Evolutionary conservation across 1,139 yeast species (phyloP), one percentile per base, ranked within the genome.

Genomic region (Zygoascus sp.): DNA sequence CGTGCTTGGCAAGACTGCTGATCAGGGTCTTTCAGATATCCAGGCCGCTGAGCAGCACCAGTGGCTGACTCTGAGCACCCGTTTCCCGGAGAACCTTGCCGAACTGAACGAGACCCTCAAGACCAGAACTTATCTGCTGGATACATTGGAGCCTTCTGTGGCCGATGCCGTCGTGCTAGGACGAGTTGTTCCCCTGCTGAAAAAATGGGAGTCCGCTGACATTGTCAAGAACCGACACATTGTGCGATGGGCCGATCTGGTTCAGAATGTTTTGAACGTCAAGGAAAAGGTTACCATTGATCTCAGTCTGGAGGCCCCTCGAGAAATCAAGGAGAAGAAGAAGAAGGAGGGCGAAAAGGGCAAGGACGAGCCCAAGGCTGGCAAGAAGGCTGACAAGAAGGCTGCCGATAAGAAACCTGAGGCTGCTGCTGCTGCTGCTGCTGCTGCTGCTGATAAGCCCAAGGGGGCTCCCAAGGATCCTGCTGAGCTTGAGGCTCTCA

Each of bases 241-340:
- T 53, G 71, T 88, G 54, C 83, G 97, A 76, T 92, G 97, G 97
- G 78, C 79, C 20, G 96, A 89, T 61, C 77, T 86, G 59, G 70
- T 92, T 53, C 97, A 92, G 72, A 79, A 81, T 63, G 67, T 75
- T 51, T 52, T 67, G 38, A 54, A 80, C 37, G 74, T 83, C 40
- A 78, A 83, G 47, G 77, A 72, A 46, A 74, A 77, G 62, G 61
- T 90, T 51, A 64, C 61, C 44, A 65, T 89, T 50, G 79, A 86
- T 63, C 70, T 70, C 58, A 77, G 79, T 55, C 72, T 79, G 42
- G 80, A 75, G 52, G 73, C 87, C 45, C 88, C 96, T 55, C 76
- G 83, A 56, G 88, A 81, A 66, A 65, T 77, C 56, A 79, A 79
- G 61, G 78, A 73, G 61, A 79, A 79, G 72, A 70, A 70, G 51